Percentiles rank a stretch among this genome's conserved stretches.
phyloP scores from a whole-genome alignment of 192 early-diverging fungal genomes.

The Podila clonocystis region DNA sequence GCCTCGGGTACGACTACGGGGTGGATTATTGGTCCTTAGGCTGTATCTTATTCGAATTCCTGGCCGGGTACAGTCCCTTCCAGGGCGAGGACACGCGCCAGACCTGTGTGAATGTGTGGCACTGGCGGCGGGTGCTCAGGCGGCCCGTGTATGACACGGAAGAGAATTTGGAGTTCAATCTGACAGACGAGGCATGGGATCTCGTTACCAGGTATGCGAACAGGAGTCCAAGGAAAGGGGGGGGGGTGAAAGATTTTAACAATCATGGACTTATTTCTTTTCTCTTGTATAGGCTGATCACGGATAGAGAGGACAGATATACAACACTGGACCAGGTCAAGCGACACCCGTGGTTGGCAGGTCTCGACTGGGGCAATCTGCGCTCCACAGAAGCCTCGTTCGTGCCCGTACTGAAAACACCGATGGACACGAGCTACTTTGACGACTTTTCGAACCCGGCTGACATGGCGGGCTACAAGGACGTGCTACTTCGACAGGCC shows the following conservation, averaged over 20 bases:
- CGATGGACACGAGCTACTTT: constrained; percentile 87
- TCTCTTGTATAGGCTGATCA: constrained; percentile 50
- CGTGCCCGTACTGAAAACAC: constrained; percentile 75
- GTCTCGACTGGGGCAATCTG: constrained; percentile 45
- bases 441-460: constrained; percentile 76
- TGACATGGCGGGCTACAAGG: constrained; percentile 69
- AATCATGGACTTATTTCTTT: background rate
- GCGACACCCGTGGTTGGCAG: constrained; percentile 32
- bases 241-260: background rate
- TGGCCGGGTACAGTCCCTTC: constrained; percentile 80
- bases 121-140: constrained; percentile 81
- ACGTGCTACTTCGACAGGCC: constrained; percentile 51
- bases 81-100: constrained; percentile 72
- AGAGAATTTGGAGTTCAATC: constrained; percentile 78
- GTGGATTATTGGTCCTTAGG: constrained; percentile 88
- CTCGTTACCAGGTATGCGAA: constrained; percentile 62
- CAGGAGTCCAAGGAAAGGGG: no score
- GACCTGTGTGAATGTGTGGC: constrained; percentile 88
- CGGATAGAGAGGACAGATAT: constrained; percentile 59
- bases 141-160: constrained; percentile 80
- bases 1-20: constrained; percentile 71
- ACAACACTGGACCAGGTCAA: constrained; percentile 52
- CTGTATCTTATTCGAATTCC: constrained; percentile 78
- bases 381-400: constrained; percentile 76
- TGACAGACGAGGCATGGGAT: constrained; percentile 81